phyloP scores from a whole-genome alignment of 345 rosid genomes.

The Raphanus raphanistrum region DNA sequence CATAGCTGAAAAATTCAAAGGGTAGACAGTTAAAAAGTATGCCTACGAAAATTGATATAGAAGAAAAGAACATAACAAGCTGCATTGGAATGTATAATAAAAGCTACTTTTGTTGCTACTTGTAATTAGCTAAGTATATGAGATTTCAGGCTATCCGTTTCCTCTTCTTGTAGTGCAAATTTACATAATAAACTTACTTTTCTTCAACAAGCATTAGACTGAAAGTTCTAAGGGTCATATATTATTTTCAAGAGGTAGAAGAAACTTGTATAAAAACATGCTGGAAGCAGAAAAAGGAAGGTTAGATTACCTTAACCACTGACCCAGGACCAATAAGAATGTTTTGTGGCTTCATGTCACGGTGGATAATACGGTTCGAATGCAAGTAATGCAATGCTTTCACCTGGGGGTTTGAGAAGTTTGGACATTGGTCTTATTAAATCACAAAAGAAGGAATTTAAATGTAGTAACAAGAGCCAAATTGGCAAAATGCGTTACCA shows the following conservation, averaged over 20 bases:
- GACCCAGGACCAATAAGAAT: slow-evolving; percentile 95
- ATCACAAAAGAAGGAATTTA: background rate
- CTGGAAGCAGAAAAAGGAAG: background rate
- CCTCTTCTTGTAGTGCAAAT: background rate
- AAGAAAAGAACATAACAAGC: background rate
- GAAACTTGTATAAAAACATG: background rate
- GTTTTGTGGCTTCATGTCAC: slow-evolving; percentile 99
- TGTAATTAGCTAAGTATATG: slow-evolving; percentile 1
- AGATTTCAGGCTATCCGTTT: background rate
- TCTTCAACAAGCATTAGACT: slow-evolving; percentile 15
- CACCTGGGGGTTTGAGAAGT: slow-evolving; percentile 52
- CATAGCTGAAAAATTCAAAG: slow-evolving; percentile 64
- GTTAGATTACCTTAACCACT: slow-evolving; percentile 46
- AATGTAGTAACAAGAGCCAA: background rate
- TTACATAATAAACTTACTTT: background rate
- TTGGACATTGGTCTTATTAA: background rate
- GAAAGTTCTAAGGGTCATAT: background rate
- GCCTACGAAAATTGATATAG: background rate
- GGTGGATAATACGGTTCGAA: slow-evolving; percentile 96
- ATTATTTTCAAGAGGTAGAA: background rate
- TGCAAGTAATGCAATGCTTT: slow-evolving; percentile 92
- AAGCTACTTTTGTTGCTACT: background rate
- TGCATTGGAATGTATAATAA: background rate
- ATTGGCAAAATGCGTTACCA: slow-evolving; percentile 51
- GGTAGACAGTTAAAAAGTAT: slow-evolving; percentile 1